A percentile compares a stretch with the other conserved stretches of the same genome.
These are phyloP conservation scores for Boletus smithii DNA, from an alignment of 1,284 basidiomycete genomes.

Conservation along the genomic window DNA sequence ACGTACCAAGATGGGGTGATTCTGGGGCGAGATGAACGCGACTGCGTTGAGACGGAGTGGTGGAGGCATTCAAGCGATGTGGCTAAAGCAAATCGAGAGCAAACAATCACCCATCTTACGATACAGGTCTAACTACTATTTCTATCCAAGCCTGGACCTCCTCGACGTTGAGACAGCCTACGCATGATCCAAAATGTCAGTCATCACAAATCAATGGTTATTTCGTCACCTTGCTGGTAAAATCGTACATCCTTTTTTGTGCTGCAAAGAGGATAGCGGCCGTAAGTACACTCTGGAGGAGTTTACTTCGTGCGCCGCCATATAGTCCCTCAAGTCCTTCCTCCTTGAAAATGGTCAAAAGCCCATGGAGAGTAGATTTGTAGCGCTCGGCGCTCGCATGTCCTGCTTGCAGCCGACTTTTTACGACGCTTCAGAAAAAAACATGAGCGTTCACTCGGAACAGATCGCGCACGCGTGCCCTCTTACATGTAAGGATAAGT, in stretches of 20 bases:
- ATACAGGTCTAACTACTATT: background rate
- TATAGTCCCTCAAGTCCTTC: constrained; percentile 83
- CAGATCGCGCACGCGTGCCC: background rate
- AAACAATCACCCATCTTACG: background rate
- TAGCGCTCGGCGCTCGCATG: constrained; percentile 60
- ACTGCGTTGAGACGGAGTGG: constrained; percentile 70
- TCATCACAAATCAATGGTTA: background rate
- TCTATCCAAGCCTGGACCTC: constrained; percentile 6
- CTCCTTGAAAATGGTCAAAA: constrained; percentile 67
- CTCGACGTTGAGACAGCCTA: constrained; percentile 19
- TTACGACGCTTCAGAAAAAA: constrained; percentile 69
- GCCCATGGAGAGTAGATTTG: constrained; percentile 67
- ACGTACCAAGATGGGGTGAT: constrained; percentile 74
- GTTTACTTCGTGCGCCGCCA: constrained; percentile 81
- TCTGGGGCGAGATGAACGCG: constrained; percentile 76
- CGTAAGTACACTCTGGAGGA: constrained; percentile 85
- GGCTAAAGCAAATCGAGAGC: too few relatives aligned
- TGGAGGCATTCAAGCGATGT: constrained; percentile 44
- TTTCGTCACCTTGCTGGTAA: constrained; percentile 54
- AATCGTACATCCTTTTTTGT: constrained; percentile 73
- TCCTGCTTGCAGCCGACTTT: constrained; percentile 80
- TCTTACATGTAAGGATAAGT: constrained; percentile 80
- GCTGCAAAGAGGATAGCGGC: constrained; percentile 87
- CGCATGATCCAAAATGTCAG: constrained; percentile 3
- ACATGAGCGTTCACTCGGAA: too few relatives aligned